A percentile compares a stretch with the other conserved stretches of the same genome.
Evolutionary conservation across 371 early-diverging fungal species (phyloP).

Genomic region (Lichtheimia ramosa): DNA sequence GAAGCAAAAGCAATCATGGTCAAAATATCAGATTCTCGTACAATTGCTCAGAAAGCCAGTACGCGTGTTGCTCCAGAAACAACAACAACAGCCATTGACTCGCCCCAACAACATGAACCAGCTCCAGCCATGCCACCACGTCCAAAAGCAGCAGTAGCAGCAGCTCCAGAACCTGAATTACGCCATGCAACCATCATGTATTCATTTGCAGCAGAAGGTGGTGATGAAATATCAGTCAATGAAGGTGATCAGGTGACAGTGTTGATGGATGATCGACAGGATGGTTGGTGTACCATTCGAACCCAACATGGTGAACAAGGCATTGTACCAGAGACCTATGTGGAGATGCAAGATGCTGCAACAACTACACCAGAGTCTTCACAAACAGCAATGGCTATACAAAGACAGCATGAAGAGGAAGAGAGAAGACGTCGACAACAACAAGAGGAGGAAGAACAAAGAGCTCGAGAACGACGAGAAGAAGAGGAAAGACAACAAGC

Average conservation of each 20-base stretch:
- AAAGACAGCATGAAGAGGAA: slow-evolving; percentile 10
- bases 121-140: background rate
- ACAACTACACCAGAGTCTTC: background rate
- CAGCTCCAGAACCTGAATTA: background rate
- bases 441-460: slow-evolving; percentile 12
- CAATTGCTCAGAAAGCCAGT: slow-evolving; percentile 15
- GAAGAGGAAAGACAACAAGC: slow-evolving; percentile 25
- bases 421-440: slow-evolving; percentile 2
- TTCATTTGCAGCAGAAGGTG: slow-evolving; percentile 70
- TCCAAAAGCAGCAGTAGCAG: background rate
- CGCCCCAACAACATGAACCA: background rate
- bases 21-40: slow-evolving; percentile 43
- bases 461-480: slow-evolving; percentile 8
- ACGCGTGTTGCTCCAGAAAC: slow-evolving; percentile 8
- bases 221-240: slow-evolving; percentile 69
- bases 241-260: slow-evolving; percentile 77
- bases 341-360: slow-evolving; percentile 31
- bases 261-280: slow-evolving; percentile 60
- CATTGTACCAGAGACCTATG: slow-evolving; percentile 57
- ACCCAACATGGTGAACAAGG: slow-evolving; percentile 40
- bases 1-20: slow-evolving; percentile 65
- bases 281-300: slow-evolving; percentile 73
- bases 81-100: background rate
- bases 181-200: slow-evolving; percentile 73
- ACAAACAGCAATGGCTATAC: background rate